phyloP scores from a whole-genome alignment of 495 filamentous ascomycete genomes.

The Terfezia claveryi region DNA sequence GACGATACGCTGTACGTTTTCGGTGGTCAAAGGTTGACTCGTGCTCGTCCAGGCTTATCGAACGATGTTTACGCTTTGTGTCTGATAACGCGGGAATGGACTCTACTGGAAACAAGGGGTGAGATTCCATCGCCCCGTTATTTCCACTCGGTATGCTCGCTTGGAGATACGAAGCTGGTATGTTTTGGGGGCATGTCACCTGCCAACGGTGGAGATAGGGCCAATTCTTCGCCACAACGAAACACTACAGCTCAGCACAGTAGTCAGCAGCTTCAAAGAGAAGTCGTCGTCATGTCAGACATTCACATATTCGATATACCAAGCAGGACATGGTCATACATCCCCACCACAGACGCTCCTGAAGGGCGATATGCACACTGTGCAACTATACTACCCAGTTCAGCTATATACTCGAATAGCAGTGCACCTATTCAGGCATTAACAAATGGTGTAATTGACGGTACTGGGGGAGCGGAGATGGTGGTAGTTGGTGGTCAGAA shows the following conservation, averaged over 20 bases:
- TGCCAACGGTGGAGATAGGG: neutral
- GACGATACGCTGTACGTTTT: conserved; percentile 93
- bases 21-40: conserved; percentile 57
- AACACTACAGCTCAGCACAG: conserved; percentile 9
- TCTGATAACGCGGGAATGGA: conserved; percentile 78
- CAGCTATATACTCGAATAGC: conserved; percentile 61
- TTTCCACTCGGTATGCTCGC: conserved; percentile 82
- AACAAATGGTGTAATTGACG: conserved; percentile 51
- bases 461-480: conserved; percentile 87
- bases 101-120: conserved; percentile 59
- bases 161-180: conserved; percentile 88
- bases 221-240: conserved; percentile 25
- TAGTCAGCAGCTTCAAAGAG: conserved; percentile 33
- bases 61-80: conserved; percentile 84
- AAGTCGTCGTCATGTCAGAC: conserved; percentile 93
- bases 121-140: conserved; percentile 80
- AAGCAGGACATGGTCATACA: conserved; percentile 62
- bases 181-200: conserved; percentile 98
- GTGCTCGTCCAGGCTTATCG: conserved; percentile 55
- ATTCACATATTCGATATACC: conserved; percentile 91
- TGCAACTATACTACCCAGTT: conserved; percentile 75
- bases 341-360: conserved; percentile 55
- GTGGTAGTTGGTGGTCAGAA: conserved; percentile 91
- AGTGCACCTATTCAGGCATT: conserved; percentile 32
- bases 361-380: conserved; percentile 95